Conservation (phyloP, 2,329 filamentous ascomycete genomes). For the Allantophomopsis cytisporea region DNA sequence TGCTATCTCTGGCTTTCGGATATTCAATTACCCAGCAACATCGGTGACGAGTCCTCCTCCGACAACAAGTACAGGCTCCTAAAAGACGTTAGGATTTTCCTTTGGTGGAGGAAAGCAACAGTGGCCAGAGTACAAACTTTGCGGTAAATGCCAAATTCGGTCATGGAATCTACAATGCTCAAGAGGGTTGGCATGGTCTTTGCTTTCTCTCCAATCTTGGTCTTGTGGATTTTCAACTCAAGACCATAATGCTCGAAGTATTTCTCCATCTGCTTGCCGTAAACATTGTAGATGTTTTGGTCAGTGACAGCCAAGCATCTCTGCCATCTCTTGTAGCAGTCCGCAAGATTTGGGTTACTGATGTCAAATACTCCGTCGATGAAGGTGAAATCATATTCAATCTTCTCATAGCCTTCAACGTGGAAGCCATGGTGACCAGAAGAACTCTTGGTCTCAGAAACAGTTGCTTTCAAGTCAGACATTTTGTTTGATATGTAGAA, state of each 20-base stretch:
- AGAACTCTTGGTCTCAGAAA: constrained; percentile 40
- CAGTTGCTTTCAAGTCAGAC: constrained; percentile 57
- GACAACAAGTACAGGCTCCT: constrained; percentile 53
- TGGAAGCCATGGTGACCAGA: constrained; percentile 39
- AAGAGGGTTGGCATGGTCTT: constrained; percentile 60
- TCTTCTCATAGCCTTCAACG: constrained; percentile 63
- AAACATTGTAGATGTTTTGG: constrained; percentile 55
- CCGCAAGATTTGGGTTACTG: constrained; percentile 44
- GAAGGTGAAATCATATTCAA: constrained; percentile 64
- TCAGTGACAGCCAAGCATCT: constrained; percentile 58
- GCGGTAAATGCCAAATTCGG: constrained; percentile 54
- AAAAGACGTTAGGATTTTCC: constrained; percentile 1
- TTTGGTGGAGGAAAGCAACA: neutral
- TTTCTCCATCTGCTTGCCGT: constrained; percentile 48
- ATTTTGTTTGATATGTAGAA: constrained; percentile 24
- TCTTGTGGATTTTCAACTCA: constrained; percentile 53
- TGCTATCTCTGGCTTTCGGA: constrained; percentile 8
- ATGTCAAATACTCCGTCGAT: constrained; percentile 54
- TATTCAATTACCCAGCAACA: constrained; percentile 49
- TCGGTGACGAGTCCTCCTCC: constrained; percentile 61
- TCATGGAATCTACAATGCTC: constrained; percentile 62
- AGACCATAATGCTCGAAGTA: constrained; percentile 56
- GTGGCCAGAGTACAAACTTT: constrained; percentile 26
- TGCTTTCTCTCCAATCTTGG: constrained; percentile 62
- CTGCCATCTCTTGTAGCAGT: constrained; percentile 51